Percentiles rank a stretch among this genome's conserved stretches.
phyloP scores from a whole-genome alignment of 2,329 filamentous ascomycete genomes.

The Apiospora malaysiana region DNA sequence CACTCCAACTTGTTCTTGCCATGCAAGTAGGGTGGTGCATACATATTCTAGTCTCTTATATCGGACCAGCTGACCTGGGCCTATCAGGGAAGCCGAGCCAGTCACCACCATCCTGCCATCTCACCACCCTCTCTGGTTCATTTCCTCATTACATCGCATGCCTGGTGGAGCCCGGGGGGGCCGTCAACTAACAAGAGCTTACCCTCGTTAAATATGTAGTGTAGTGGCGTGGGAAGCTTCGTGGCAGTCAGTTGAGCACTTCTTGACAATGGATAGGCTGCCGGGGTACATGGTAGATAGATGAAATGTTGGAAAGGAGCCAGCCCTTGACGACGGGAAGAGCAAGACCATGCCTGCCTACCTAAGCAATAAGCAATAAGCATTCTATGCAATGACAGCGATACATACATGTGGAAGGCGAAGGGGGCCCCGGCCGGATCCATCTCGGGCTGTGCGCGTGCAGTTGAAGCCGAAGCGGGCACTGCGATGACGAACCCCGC shows the following conservation, averaged over 20 bases:
- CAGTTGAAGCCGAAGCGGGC: slow-evolving; percentile 3
- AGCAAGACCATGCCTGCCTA: no score
- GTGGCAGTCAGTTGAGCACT: no score
- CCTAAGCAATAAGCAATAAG: not conserved
- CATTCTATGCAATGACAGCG: not conserved
- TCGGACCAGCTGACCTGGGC: not conserved
- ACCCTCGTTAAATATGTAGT: not conserved
- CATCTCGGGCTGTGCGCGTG: not conserved
- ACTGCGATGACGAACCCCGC: not conserved
- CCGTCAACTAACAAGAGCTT: not conserved
- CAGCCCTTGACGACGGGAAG: no score
- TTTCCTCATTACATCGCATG: not conserved
- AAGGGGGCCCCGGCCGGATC: not conserved
- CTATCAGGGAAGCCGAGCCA: not conserved
- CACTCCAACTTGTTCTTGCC: no score
- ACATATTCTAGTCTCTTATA: not conserved
- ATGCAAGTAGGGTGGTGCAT: not conserved
- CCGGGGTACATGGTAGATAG: not conserved
- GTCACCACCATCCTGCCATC: not conserved
- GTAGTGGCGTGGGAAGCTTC: not conserved
- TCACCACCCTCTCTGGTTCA: not conserved
- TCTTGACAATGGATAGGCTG: no score
- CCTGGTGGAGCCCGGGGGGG: not conserved
- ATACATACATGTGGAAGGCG: not conserved
- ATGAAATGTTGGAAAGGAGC: no score